phyloP scores from a whole-genome alignment of 2,329 filamentous ascomycete species.

The Mycosphaerelloides madeirae region DNA sequence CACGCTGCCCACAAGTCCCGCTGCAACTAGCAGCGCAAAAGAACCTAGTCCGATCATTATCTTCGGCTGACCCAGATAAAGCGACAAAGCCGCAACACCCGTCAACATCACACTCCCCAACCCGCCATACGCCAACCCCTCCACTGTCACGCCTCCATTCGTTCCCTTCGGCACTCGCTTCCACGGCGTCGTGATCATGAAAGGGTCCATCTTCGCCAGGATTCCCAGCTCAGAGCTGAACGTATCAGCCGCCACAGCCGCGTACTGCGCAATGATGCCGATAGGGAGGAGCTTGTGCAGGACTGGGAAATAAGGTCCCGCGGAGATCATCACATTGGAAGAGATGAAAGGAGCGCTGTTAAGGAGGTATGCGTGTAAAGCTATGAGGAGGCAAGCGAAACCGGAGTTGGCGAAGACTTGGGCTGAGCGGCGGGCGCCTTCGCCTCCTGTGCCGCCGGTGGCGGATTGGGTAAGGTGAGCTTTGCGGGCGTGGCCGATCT shows the following conservation, averaged over 20 bases:
- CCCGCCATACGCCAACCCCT: constrained; percentile 53
- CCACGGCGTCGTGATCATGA: constrained; percentile 79
- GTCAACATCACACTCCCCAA: constrained; percentile 54
- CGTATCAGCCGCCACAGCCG: constrained; percentile 85
- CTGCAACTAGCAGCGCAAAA: constrained; percentile 52
- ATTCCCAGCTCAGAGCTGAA: constrained; percentile 96
- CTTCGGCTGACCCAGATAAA: constrained; percentile 17
- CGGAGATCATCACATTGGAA: constrained; percentile 18
- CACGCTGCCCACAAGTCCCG: constrained; percentile 74
- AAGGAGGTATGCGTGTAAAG: constrained; percentile 48
- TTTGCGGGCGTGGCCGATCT: constrained; percentile 87
- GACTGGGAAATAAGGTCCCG: constrained; percentile 38
- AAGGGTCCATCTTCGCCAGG: constrained; percentile 67
- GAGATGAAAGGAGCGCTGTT: constrained; percentile 30
- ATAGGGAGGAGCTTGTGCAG: constrained; percentile 40
- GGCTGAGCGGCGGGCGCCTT: constrained; percentile 75
- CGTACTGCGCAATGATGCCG: constrained; percentile 61
- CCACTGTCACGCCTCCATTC: constrained; percentile 81
- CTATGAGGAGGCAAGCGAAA: constrained; percentile 63
- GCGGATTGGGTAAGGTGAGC: constrained; percentile 73
- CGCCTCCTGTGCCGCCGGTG: constrained; percentile 67
- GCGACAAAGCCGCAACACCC: constrained; percentile 55
- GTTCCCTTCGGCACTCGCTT: constrained; percentile 82
- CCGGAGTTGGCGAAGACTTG: constrained; percentile 89
- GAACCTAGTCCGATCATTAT: constrained; percentile 12